These are phyloP conservation scores for Candida tallmaniae DNA, from an alignment of 805 yeast genomes.

Conservation along the genomic window DNA sequence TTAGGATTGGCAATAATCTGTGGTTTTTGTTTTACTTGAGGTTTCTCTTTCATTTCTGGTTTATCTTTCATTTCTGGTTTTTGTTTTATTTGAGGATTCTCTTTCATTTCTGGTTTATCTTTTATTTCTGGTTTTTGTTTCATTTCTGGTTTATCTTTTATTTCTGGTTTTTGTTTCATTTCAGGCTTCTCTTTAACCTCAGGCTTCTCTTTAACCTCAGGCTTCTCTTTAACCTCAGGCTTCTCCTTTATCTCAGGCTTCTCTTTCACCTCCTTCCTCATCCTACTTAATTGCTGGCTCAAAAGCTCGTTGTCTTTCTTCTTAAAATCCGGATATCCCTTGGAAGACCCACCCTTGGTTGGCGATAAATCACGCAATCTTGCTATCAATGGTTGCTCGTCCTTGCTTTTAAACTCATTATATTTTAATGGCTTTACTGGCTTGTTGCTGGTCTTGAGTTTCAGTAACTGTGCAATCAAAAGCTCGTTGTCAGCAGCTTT, in stretches of 20 bases:
- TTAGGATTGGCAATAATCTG: too few species aligned
- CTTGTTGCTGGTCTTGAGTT: conserved; percentile 10
- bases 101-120: too few species aligned
- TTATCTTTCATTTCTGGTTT: too few species aligned
- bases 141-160: too few species aligned
- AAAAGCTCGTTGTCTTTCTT: conserved; percentile 19
- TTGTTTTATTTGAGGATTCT: too few species aligned
- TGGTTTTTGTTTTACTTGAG: too few species aligned
- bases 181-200: conserved; percentile 1
- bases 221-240: conserved; percentile 8
- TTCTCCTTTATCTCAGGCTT: conserved; percentile 7
- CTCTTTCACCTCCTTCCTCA: conserved; percentile 12
- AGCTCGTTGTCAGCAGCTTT: conserved; percentile 17
- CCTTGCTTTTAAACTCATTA: conserved; percentile 5
- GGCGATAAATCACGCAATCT: conserved; percentile 1
- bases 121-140: too few species aligned
- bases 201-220: conserved; percentile 2
- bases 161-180: too few species aligned
- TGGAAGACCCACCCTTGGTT: conserved; percentile 1
- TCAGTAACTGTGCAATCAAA: conserved; percentile 21
- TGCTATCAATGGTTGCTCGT: conserved; percentile 2
- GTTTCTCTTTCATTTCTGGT: too few species aligned
- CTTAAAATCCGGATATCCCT: conserved; percentile 18
- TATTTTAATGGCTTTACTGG: neutral
- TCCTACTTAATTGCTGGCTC: conserved; percentile 20